Evolutionary conservation across 225 moss, liverwort and hornwort species (phyloP).

Genomic region (Lunularia cruciata): DNA sequence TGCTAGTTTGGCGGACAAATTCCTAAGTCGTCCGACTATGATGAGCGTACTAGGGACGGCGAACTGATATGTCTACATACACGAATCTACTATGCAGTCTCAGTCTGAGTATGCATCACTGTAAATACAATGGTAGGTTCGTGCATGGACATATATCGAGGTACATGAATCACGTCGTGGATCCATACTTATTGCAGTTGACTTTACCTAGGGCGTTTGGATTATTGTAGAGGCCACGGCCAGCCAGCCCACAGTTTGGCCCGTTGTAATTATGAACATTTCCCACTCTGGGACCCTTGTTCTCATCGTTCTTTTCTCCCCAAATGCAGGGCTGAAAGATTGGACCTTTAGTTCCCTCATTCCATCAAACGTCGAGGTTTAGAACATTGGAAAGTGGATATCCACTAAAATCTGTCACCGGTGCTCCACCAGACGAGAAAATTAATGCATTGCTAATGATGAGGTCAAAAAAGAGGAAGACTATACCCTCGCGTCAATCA

Average conservation of each 20-base stretch:
- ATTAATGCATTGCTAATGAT: background rate
- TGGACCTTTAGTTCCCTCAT: background rate
- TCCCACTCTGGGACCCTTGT: background rate
- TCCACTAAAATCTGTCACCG: background rate
- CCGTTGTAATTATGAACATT: background rate
- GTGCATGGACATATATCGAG: background rate
- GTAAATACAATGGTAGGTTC: background rate
- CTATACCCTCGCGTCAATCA: background rate
- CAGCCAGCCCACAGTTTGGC: constrained; percentile 9
- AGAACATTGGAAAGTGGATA: no score
- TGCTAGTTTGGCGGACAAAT: no score
- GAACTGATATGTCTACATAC: no score
- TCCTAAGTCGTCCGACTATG: no score
- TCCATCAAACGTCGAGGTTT: no score
- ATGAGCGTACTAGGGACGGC: no score
- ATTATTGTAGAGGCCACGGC: background rate
- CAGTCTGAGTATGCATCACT: no score
- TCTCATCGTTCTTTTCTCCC: background rate
- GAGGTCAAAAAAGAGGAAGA: background rate
- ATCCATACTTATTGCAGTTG: background rate
- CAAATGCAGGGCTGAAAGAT: background rate
- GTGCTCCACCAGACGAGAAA: background rate
- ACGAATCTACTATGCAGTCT: background rate
- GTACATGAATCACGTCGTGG: background rate
- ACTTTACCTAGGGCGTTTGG: background rate